Evolutionary conservation across 345 rosid genomes (phyloP).

Genomic region (Alliaria petiolata): DNA sequence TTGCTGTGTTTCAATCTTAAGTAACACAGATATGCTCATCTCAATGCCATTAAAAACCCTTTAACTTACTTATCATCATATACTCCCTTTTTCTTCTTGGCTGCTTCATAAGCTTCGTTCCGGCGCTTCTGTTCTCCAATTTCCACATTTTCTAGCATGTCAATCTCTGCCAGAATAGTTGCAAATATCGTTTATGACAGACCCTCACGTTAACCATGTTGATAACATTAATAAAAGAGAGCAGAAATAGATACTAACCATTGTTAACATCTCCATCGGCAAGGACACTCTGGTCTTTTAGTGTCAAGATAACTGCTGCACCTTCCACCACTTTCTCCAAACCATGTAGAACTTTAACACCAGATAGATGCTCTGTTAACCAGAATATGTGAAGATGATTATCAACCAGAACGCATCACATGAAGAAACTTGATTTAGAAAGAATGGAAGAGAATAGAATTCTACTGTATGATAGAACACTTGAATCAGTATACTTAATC

Average conservation of each 20-base stretch:
- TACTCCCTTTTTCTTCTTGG: slow-evolving; percentile 76
- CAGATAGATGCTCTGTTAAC: slow-evolving; percentile 68
- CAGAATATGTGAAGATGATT: slow-evolving; percentile 4
- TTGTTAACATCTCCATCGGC: slow-evolving; percentile 77
- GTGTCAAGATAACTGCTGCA: slow-evolving; percentile 93
- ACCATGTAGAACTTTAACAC: slow-evolving; percentile 88
- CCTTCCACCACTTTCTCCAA: slow-evolving; percentile 91
- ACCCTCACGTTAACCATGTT: slow-evolving; percentile 18
- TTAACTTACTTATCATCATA: slow-evolving; percentile 75
- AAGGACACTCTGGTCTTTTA: slow-evolving; percentile 88
- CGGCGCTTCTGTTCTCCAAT: slow-evolving; percentile 97
- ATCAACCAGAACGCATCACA: slow-evolving; percentile 12
- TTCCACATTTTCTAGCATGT: slow-evolving; percentile 98
- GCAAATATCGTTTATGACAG: slow-evolving; percentile 39
- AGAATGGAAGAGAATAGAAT: background rate
- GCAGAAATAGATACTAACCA: slow-evolving; percentile 46
- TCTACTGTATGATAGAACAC: background rate
- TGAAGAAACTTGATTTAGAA: slow-evolving; percentile 3
- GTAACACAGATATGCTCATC: slow-evolving; percentile 16
- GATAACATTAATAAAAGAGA: slow-evolving; percentile 10
- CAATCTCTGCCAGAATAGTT: slow-evolving; percentile 61
- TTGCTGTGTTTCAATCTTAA: slow-evolving; percentile 1
- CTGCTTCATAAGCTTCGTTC: slow-evolving; percentile 81
- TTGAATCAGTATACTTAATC: background rate
- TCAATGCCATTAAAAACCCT: background rate